Evolutionary conservation across 192 early-diverging fungal species (phyloP), one percentile per base, ranked within the genome.

Genomic region (Backusella mclennaniae): DNA sequence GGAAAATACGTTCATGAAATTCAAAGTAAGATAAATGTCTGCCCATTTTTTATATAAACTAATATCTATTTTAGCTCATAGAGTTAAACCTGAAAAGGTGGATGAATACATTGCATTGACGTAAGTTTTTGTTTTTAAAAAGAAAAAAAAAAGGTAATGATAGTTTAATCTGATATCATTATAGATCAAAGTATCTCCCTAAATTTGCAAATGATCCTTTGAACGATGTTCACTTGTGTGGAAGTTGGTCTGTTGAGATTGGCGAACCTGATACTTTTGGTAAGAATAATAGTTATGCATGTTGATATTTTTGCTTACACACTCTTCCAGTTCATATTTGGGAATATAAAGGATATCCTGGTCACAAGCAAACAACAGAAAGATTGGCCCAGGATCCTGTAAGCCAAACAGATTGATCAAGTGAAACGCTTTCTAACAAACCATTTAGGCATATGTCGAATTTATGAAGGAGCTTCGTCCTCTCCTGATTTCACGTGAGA

Each of bases 1-100:
- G 93, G 94, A 68, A 96, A 96, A 85, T 96, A 94, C 76, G 93
- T 97, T 17, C 95, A 96, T 81, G 95, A 98, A 83, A 78, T 97
- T 49, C 86, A 91, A 73, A 92, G 91, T 92, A 84, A 79, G 84
- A 39, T 1, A 39, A 82, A 33, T 33, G 33, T 33, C 3, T 33
- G 2, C 33, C 33, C 3, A 0, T 31, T 31, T 31, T 31, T 33
- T 33, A 33, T 33, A 33, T 33, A 33, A 3, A 33, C 33, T 33
- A 33, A 33, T 33, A 3, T 33, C 2, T 33, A 33, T 33, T 14
- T 39, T 79, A 93, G 92, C 86, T 68, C 97, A 98, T 76, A 84
- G 85, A 33, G 94, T 98, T 44, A 94, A 93, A 79, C 96, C 97
- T 0, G 95, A 97, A 23, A 84, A 88, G 70, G 89, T 92, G 73